Conservation (phyloP, 2,329 filamentous ascomycete species). For the Endoconidiophora laricicola region DNA sequence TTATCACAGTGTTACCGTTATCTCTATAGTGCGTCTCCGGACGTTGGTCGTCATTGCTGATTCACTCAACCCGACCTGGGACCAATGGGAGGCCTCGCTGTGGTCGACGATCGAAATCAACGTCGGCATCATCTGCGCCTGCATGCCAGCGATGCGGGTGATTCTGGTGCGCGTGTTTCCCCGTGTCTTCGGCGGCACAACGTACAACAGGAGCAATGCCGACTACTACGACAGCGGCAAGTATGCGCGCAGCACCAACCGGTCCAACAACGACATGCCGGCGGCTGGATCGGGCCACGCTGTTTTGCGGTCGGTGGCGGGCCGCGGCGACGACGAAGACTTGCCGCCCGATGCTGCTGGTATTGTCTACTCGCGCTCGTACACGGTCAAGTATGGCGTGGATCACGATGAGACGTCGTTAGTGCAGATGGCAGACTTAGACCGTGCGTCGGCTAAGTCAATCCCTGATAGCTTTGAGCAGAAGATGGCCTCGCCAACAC, state of each 20-base stretch:
- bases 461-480: slow-evolving; percentile 4
- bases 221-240: slow-evolving; percentile 17
- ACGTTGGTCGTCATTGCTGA: slow-evolving; percentile 18
- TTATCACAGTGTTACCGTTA: slow-evolving; percentile 17
- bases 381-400: slow-evolving; percentile 7
- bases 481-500: slow-evolving; percentile 6
- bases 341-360: background rate
- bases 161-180: slow-evolving; percentile 21
- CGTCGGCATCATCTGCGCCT: slow-evolving; percentile 21
- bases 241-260: background rate
- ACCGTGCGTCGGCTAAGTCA: background rate
- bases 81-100: slow-evolving; percentile 16
- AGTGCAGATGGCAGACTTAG: slow-evolving; percentile 10
- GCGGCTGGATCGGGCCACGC: background rate
- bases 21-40: slow-evolving; percentile 20
- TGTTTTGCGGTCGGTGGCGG: slow-evolving; percentile 1
- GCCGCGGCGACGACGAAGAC: background rate
- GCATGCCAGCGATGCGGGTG: slow-evolving; percentile 19
- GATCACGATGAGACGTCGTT: slow-evolving; percentile 8
- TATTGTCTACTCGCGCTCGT: slow-evolving; percentile 7
- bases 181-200: slow-evolving; percentile 17
- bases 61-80: slow-evolving; percentile 19
- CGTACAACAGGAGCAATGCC: slow-evolving; percentile 11
- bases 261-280: background rate
- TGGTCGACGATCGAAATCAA: slow-evolving; percentile 22